These are phyloP conservation scores for Lagerstroemia speciosa DNA, from an alignment of 345 rosid species.

Conservation along the genomic window DNA sequence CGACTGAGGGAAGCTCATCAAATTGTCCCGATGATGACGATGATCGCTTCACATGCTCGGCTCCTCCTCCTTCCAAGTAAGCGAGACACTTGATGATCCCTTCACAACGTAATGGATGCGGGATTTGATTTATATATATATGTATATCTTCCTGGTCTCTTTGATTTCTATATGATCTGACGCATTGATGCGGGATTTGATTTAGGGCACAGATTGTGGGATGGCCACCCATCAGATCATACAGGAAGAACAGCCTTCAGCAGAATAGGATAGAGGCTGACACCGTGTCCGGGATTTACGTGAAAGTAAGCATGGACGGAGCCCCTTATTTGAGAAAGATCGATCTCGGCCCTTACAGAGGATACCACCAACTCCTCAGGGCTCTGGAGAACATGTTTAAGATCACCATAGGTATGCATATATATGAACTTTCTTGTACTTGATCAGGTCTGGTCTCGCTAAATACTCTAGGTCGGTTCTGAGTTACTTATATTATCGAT, in stretches of 20 bases:
- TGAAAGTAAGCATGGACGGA: conserved; percentile 86
- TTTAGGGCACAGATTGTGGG: conserved; percentile 64
- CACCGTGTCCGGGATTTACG: conserved; percentile 33
- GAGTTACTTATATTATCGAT: too few species aligned
- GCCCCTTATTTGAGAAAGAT: conserved; percentile 79
- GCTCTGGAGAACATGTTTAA: conserved; percentile 73
- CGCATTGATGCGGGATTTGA: not conserved
- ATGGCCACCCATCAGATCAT: conserved; percentile 72
- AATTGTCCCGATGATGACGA: conserved; percentile 17
- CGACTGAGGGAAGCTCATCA: conserved; percentile 14
- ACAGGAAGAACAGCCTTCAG: conserved; percentile 42
- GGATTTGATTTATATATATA: not conserved
- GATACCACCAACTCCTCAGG: conserved; percentile 47
- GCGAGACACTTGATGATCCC: too few species aligned
- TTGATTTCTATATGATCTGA: not conserved
- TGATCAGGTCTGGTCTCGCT: too few species aligned
- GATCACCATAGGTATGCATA: conserved; percentile 47
- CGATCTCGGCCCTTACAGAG: conserved; percentile 49
- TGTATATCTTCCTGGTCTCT: too few species aligned
- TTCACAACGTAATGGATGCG: too few species aligned
- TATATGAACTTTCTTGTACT: too few species aligned
- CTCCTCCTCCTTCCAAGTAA: conserved; percentile 61
- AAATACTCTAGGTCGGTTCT: too few species aligned
- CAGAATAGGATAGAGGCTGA: conserved; percentile 41
- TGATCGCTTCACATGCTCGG: conserved; percentile 16